Evolutionary conservation across 192 early-diverging fungal genomes (phyloP), one percentile per base, ranked within the genome.

Genomic region (Gonapodya prolifera): DNA sequence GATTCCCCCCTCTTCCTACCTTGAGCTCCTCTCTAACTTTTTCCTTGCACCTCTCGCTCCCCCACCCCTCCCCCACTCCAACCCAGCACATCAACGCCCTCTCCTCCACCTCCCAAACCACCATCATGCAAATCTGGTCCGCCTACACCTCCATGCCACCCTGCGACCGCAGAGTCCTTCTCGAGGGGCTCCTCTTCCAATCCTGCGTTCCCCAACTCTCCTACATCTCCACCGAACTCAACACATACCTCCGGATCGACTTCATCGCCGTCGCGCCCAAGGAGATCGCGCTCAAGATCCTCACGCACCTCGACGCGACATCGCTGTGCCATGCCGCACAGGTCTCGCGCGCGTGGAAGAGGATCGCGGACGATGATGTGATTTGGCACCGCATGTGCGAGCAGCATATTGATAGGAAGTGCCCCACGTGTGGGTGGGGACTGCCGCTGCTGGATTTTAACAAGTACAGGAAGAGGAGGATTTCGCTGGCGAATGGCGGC

Each of bases 381-480:
- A 86, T 99, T 18, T 99, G 97, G 97, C 93, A 97, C 80, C 84
- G 91, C 34, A 96, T 99, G 94, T 99, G 97, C 78, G 91, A 92
- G 35, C 96, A 98, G 84, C 97, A 99, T 80, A 99, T 97, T 75
- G 95, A 96, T 82, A 93, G 93, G 76, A 93, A 94, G 77, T 99
- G 97, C 80, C 86, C 86, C 79, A 97, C 92, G 77, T 99, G 97
- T 82, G 97, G 97, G 0, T 99, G 96, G 96, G 96, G 97, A 0
- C 78, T 98, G 35, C 96, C 96, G n/a, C 79, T 95, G 78, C 83
- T 96, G 32, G 89, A 93, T 75, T 87, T 83, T 31, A 78, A 30
- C 1, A 73, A 73, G 31, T 73, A 30, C 71, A 2, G 71, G 31
- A 73, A 73, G 28, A 16, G 71, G 31, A 18, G 28, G 71, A 76